Conservation (phyloP, 495 filamentous ascomycete genomes). For the Aeminium ludgeri region DNA sequence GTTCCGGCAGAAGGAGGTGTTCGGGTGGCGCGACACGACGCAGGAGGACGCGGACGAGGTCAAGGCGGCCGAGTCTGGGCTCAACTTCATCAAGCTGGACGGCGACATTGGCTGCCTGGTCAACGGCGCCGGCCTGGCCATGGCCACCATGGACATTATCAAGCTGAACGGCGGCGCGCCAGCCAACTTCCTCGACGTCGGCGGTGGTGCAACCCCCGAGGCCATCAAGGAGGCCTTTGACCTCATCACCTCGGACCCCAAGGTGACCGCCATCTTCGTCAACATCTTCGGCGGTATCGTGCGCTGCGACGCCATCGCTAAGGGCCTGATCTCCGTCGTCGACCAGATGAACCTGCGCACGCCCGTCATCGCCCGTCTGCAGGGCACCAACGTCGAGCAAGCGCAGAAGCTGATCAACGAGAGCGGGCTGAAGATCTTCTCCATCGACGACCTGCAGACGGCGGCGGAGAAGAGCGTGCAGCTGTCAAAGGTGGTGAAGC, state of each 20-base stretch:
- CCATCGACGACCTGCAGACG: constrained; percentile 91
- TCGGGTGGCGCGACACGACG: constrained; percentile 77
- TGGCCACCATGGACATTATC: constrained; percentile 99
- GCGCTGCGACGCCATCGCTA: constrained; percentile 91
- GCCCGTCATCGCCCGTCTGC: constrained; percentile 87
- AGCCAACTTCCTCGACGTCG: constrained; percentile 97
- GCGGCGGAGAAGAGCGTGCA: constrained; percentile 97
- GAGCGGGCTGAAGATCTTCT: constrained; percentile 97
- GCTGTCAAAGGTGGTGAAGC: constrained; percentile 97
- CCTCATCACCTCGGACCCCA: constrained; percentile 93
- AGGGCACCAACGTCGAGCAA: constrained; percentile 98
- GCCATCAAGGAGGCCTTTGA: constrained; percentile 96
- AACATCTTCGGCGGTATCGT: constrained; percentile 99
- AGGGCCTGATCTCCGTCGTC: constrained; percentile 87
- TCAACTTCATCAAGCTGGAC: constrained; percentile 99
- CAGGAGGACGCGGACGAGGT: constrained; percentile 98
- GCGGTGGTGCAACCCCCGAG: constrained; percentile 87
- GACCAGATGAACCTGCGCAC: constrained; percentile 86
- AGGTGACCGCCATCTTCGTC: constrained; percentile 97
- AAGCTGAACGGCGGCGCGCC: constrained; percentile 94
- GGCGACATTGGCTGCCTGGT: constrained; percentile 98
- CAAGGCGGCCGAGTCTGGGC: constrained; percentile 75
- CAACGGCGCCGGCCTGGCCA: constrained; percentile 95
- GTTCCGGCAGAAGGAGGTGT: constrained; percentile 92
- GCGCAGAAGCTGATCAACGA: constrained; percentile 93